Evolutionary conservation across 2,329 filamentous ascomycete genomes (phyloP), one percentile per base, ranked within the genome.

Genomic region (Fusarium pseudocircinatum): DNA sequence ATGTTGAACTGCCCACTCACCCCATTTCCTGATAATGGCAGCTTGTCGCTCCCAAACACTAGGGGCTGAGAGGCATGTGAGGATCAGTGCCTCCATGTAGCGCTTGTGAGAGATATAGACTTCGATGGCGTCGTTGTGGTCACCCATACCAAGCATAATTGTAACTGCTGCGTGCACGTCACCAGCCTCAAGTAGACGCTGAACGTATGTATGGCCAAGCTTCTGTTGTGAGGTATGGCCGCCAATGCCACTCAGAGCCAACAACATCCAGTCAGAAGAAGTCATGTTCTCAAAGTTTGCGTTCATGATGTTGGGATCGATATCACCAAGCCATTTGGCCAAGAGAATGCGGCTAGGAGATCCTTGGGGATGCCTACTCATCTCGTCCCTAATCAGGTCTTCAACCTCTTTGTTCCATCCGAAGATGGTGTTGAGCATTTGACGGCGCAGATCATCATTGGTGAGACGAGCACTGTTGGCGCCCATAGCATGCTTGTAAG

Each of bases 371-470:
- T 97, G 94, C 26, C 92, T 89, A 69, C 87, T 88, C 84, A 97
- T 87, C 81, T 99, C 96, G 80, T 98, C 95, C 15, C 91, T 89
- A 60, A 99, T 90, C 54, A 99, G 83, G 49, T 92, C 91, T 50
- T 94, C 89, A 44, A 96, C 91, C 75, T 97, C 94, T 62, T 92
- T 91, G 59, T 96, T 92, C 95, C 96, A 99, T 7, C 96, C 96
- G 81, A 99, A 99, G 4, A 99, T 95, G 11, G 95, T 93, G 75
- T 89, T 94, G 9, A 99, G 87, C 95, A 99, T 98, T 81, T 98
- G 95, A 52, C 88, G 89, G 53, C 96, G 91, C 49, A 98, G 87
- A 74, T 97, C 92, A 75, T 98, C 93, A 69, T 91, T 92, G 7
- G 92, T 93, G 30, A 94, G 83, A 34, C 87, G 87, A 7, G 85